Base-by-base conservation (phyloP, 208 protist genomes). In the Acanthamoeba quina region DNA sequence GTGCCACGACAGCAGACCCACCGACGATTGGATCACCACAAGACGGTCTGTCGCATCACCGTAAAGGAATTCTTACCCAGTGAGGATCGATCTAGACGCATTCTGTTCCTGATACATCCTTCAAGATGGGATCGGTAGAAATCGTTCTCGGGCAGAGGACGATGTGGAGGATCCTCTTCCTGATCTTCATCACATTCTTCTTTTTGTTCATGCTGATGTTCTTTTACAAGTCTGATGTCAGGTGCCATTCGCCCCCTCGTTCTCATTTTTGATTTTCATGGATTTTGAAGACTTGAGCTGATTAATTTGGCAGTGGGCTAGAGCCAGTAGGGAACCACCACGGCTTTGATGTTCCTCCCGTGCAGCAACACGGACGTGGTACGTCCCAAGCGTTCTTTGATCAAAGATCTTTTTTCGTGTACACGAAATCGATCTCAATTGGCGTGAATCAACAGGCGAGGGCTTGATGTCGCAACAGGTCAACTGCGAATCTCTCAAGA, bases 101-200 rank as follows among this genome's bases (percentile, higher is more conserved):
- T 19, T 58, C 74, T 54, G 19, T 47, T 56, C 74, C 2, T 11
- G 0, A 56, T 31, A 15, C 1, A 29, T 58, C 47, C 13, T 11
- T 56, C 4, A 86, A 80, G n/a, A 86, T 86, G 78, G 78, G 49
- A 26, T 31, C 78, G 24, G 52, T 62, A n/a, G 78, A 86, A 26
- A 10, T 86, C 29, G 78, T 86, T 31, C 44, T 86, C n/a, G 24
- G 47, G 9, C n/a, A 29, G 29, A n/a, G 78, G 47, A 62, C 78
- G 41, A 86, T 86, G 78, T 86, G 52, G 49, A 56, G 78, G 78
- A 86, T 86, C 49, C 6, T 86, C 29, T 62, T 86, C 29, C 78
- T 86, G n/a, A 86, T 86, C 78, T 64, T 86, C 49, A n/a, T 86
- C n/a, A 62, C 78, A 31, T 86, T 86, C 49, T 21, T 86, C 49